Evolutionary conservation across 345 rosid genomes (phyloP), one percentile per base, ranked within the genome.

Genomic region (Corymbia maculata): DNA sequence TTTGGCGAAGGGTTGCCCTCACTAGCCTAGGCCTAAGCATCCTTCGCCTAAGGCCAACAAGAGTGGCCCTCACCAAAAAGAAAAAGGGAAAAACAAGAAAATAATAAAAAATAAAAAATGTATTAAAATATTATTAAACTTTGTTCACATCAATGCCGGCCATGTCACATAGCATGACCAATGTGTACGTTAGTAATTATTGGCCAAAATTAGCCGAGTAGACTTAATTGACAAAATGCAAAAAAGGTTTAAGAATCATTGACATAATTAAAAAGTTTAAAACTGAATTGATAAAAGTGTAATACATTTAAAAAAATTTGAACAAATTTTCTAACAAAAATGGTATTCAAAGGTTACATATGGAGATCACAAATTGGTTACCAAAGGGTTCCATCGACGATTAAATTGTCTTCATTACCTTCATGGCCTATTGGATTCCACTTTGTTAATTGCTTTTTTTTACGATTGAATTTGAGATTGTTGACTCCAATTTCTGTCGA

Each of bases 131-230:
- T 24, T 53, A 53, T 53, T 53, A 53, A 53, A 53, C 17, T 53
- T 53, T 53, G 57, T 53, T 53, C 3, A 53, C 10, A 2, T 53
- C 21, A 19, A 53, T 2, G 7, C 1, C 1, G 4, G 6, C 24
- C 57, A 53, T 53, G 22, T 0, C 57, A 53, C 22, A 0, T 53
- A 53, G 21, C 9, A 53, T 53, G 21, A 9, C 21, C 0, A 1
- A 17, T 0, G 8, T 19, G 21, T 4, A 53, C 17, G 57, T 19
- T 53, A 53, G 24, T 22, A 53, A 19, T 53, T 53, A 6, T 19
- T 53, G 9, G 9, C 4, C 22, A 53, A 53, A 55, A 8, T 55
- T 55, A 55, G 1, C 6, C 0, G 0, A 0, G 24, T 55, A 21
- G 22, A 55, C 3, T 55, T 2, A 55, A 55, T 55, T 55, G 28